phyloP scores from a whole-genome alignment of 805 yeast genomes.

The Tetrapisispora taiwanensis region DNA sequence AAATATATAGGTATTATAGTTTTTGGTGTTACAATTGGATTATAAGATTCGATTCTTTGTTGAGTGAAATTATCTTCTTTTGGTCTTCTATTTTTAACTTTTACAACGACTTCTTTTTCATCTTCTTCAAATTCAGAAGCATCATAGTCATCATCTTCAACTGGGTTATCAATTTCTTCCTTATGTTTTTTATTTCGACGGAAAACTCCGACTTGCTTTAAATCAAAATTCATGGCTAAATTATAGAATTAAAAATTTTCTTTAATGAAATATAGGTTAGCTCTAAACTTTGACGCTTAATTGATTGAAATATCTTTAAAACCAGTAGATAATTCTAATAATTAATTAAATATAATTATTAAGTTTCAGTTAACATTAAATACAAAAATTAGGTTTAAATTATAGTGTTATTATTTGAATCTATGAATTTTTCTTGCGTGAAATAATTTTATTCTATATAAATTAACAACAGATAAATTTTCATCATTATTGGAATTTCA shows the following conservation, averaged over 20 bases:
- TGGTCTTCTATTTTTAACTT: constrained; percentile 51
- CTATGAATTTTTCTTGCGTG: too few relatives aligned
- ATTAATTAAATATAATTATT: too few relatives aligned
- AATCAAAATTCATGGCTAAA: constrained; percentile 12
- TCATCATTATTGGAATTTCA: not conserved
- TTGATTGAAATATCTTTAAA: too few relatives aligned
- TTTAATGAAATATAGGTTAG: too few relatives aligned
- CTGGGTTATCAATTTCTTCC: constrained; percentile 14
- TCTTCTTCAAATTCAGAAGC: constrained; percentile 32
- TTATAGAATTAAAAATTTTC: too few relatives aligned
- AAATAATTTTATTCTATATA: too few relatives aligned
- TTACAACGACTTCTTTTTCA: constrained; percentile 28
- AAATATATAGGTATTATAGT: constrained; percentile 78
- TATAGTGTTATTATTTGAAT: too few relatives aligned
- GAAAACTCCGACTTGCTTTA: constrained; percentile 23
- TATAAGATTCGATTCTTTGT: constrained; percentile 45
- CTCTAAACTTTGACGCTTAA: too few relatives aligned
- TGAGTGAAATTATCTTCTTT: constrained; percentile 69
- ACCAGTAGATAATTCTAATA: too few relatives aligned
- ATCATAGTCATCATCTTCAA: constrained; percentile 19
- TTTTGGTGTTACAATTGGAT: constrained; percentile 83
- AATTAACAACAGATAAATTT: too few relatives aligned
- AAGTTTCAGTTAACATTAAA: too few relatives aligned
- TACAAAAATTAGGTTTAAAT: too few relatives aligned
- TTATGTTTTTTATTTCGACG: constrained; percentile 11